Base-by-base conservation (phyloP, 257 asterid genomes). In the Linaria vulgaris region DNA sequence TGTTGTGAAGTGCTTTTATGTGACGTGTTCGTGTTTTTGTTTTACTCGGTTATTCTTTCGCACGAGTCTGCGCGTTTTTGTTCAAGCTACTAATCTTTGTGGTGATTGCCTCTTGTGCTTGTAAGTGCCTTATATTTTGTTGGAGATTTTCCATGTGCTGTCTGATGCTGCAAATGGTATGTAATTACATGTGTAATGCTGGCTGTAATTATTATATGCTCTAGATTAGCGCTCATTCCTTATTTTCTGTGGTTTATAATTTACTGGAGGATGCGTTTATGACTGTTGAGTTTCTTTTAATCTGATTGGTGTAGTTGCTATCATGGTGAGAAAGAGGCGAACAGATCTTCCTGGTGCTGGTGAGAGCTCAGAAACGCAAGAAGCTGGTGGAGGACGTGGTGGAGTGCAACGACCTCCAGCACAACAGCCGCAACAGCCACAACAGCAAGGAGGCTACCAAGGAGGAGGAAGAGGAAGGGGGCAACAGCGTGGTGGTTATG, bases 301-400 rank as follows among this genome's bases (percentile, higher is more conserved):
- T 44, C 11, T 12, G 19, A 44, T 44, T 44, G 49, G 17, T 44
- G 15, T 44, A 44, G 49, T 14, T 44, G 49, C 49, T 44, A 44
- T 19, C 49, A 90, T 90, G 97, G 86, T 69, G 76, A 79, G 97
- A 71, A 90, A 88, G 85, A 85, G 76, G 75, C 72, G 94, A 62
- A 79, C 87, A 55, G 96, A 84, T 43, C 65, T 58, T 70, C 83
- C 88, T 63, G 79, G 91, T 16, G 65, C 77, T 63, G 81, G 92
- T 30, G 89, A 90, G 74, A 61, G 90, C 78, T 75, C 84, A 6
- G 90, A 81, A 70, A 17, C 88, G 39, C 82, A 76, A 53, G 83
- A 84, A 66, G 46, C 80, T 61, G 83, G 79, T 57, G 78, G 59
- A 52, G 95, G 38, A 9, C 92, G 80, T 61, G 83, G 79, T 57